These are phyloP conservation scores for Mycena vulgaris DNA, from an alignment of 768 basidiomycete species.

Conservation along the genomic window DNA sequence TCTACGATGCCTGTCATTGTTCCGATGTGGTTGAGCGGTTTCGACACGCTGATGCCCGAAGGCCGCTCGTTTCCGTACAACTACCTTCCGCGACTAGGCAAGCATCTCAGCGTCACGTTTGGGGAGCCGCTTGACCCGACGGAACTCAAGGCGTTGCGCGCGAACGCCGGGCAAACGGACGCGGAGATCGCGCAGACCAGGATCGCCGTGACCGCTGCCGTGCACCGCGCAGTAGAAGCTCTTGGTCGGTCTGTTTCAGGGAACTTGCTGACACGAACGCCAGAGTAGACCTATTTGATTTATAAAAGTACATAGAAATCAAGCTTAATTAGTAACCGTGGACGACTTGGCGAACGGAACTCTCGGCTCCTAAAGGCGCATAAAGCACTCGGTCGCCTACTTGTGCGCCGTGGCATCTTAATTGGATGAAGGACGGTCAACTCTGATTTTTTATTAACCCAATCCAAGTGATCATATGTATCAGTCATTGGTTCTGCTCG, in stretches of 20 bases:
- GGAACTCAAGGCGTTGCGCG: slow-evolving; percentile 48
- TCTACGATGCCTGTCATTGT: slow-evolving; percentile 81
- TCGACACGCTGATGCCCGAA: slow-evolving; percentile 94
- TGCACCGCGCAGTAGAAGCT: slow-evolving; percentile 68
- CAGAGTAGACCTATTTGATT: slow-evolving; percentile 27
- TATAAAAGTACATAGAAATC: slow-evolving; percentile 5
- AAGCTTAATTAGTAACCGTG: no score
- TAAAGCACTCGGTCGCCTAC: no score
- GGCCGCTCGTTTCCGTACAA: slow-evolving; percentile 83
- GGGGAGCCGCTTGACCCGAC: slow-evolving; percentile 77
- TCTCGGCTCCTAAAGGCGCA: no score
- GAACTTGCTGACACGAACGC: slow-evolving; percentile 44
- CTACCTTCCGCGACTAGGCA: slow-evolving; percentile 74
- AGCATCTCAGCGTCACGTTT: slow-evolving; percentile 81
- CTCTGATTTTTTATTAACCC: no score
- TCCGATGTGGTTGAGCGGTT: slow-evolving; percentile 96
- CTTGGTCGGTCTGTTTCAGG: slow-evolving; percentile 69
- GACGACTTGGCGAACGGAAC: no score
- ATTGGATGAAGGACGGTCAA: no score
- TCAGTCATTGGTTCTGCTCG: slow-evolving; percentile 23
- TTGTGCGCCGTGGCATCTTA: no score
- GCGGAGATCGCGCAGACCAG: slow-evolving; percentile 58
- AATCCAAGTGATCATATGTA: no score
- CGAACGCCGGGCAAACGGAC: slow-evolving; percentile 12
- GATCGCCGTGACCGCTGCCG: slow-evolving; percentile 66